These are phyloP conservation scores for Exsudoporus frostii DNA, from an alignment of 768 basidiomycete genomes.

Conservation along the genomic window DNA sequence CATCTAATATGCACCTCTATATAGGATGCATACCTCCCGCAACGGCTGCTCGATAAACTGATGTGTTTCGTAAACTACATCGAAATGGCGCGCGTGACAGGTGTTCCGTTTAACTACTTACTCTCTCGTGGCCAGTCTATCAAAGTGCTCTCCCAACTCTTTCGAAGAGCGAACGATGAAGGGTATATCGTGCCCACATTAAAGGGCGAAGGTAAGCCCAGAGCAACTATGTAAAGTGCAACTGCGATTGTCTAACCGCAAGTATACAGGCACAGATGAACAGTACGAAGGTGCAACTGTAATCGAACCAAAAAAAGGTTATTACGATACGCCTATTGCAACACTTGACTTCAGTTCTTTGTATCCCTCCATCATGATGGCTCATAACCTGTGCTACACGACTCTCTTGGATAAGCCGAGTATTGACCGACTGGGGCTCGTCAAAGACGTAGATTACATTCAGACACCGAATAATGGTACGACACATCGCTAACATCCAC, in stretches of 20 bases:
- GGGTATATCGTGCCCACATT: constrained; percentile 86
- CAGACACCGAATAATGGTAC: constrained; percentile 94
- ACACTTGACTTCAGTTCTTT: constrained; percentile 98
- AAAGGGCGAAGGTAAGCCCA: constrained; percentile 71
- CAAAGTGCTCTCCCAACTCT: constrained; percentile 96
- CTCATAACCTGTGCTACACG: constrained; percentile 97
- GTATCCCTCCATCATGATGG: constrained; percentile 99
- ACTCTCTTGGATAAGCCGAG: constrained; percentile 82
- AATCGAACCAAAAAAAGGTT: constrained; percentile 94
- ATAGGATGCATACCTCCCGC: constrained; percentile 97
- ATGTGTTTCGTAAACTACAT: constrained; percentile 99
- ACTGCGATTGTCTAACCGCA: not conserved
- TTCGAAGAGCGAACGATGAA: constrained; percentile 86
- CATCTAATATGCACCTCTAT: not conserved
- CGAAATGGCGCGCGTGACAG: constrained; percentile 99
- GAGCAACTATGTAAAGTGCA: not conserved
- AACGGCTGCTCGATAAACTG: constrained; percentile 92
- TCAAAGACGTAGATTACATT: constrained; percentile 87
- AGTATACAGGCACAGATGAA: constrained; percentile 71
- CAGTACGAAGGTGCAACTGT: constrained; percentile 99
- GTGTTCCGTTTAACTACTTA: constrained; percentile 98
- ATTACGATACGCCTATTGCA: constrained; percentile 95
- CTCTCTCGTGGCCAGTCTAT: constrained; percentile 95
- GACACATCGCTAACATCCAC: not conserved
- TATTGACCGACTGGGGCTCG: constrained; percentile 72